Base-by-base conservation (phyloP, 1,139 yeast species). In the Spathaspora sp. region DNA sequence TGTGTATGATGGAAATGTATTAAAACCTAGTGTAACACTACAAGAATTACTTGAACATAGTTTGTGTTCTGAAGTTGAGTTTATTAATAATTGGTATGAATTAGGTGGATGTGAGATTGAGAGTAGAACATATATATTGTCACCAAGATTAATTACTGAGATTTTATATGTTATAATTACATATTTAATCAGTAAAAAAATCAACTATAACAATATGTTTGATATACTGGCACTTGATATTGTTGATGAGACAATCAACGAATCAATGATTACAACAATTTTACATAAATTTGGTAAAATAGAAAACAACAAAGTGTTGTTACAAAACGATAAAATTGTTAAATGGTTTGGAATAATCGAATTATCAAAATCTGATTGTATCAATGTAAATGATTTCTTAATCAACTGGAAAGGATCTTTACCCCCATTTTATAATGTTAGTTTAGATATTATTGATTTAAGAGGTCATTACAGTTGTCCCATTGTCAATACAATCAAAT, bases 381-480 rank as follows among this genome's bases (percentile, higher is more conserved):
- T 67, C 16, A 55, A 62, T n/a, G 56, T 60, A 2, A 74, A 74
- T 42, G 87, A 81, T 50, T 80, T 84, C 54, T 64, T 81, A 43
- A 72, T 81, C 46, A 72, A 70, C 46, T 85, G 96, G 89, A 81
- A 82, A 55, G 69, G 82, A 0, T 68, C 76, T 6, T 70, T 88
- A 40, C 95, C 96, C 1, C 79, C 84, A 3, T 82, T 80, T 56
- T 80, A 80, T 59, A 78, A 74, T 40, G 75, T 80, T 38, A 76
- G 83, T 9, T 69, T 85, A 15, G 84, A 83, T 50, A 51, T 85
- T 11, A 56, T 64, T 7, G 61, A 74, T 49, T 66, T 89, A 17
- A 56, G 67, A 38, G 95, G 95, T 0, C 56, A 75, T 56, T 86
- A 67, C 56, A 78, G 69, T 43, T 67, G 74, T 18, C 82, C 86